A percentile compares a stretch with the other conserved stretches of the same genome.
Conservation (phyloP, 2,329 filamentous ascomycete species). For the Penicillium sp. region DNA sequence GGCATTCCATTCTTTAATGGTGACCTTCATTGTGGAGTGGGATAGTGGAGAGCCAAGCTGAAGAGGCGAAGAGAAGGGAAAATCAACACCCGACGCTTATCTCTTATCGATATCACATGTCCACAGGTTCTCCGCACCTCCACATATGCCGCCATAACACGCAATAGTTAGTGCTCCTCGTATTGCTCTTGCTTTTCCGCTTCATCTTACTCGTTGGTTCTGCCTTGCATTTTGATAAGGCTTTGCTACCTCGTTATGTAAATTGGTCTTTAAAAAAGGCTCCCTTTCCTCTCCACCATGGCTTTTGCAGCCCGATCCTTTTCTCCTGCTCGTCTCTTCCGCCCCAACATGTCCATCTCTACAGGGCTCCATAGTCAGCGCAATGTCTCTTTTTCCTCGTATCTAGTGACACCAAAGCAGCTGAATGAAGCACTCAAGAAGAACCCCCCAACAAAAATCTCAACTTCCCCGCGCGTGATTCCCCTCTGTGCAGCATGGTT, state of each 20-base stretch:
- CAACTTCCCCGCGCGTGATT: conserved; percentile 71
- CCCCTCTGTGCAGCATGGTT: conserved; percentile 94
- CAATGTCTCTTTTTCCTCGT: conserved; percentile 58
- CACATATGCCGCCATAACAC: conserved; percentile 7
- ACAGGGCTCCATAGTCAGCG: conserved; percentile 32
- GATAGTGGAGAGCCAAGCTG: background rate
- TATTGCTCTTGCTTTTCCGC: conserved; percentile 6
- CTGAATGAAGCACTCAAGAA: conserved; percentile 71
- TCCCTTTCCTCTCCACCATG: conserved; percentile 22
- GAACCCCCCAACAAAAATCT: conserved; percentile 70
- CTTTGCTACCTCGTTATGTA: conserved; percentile 21
- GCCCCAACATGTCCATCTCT: conserved; percentile 22
- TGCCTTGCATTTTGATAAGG: background rate
- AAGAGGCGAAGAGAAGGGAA: background rate
- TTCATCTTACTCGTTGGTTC: background rate
- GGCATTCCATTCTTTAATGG: conserved; percentile 82
- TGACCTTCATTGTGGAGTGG: conserved; percentile 72
- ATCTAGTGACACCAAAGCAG: conserved; percentile 76
- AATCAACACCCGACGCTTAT: background rate
- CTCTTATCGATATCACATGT: conserved; percentile 13
- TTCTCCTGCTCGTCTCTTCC: conserved; percentile 20
- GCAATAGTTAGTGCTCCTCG: conserved; percentile 6
- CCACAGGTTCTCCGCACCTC: conserved; percentile 22
- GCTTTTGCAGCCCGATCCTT: conserved; percentile 26
- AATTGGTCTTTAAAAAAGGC: conserved; percentile 12